These are phyloP conservation scores for Aspergillus campestris DNA, from an alignment of 495 filamentous ascomycete species.

Conservation along the genomic window DNA sequence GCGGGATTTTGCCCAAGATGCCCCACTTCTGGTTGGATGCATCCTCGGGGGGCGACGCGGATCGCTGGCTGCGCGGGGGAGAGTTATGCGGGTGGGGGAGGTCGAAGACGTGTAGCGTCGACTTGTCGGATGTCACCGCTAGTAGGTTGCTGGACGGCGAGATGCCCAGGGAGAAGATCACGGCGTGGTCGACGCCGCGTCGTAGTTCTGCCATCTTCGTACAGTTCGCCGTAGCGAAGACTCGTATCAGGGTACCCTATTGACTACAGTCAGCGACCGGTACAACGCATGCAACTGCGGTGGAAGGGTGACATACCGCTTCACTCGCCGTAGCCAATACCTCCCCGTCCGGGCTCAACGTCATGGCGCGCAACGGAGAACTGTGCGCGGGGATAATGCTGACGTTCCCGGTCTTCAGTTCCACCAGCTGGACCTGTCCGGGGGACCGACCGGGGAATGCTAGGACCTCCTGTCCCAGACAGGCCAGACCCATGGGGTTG, in stretches of 20 bases:
- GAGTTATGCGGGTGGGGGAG: conserved; percentile 39
- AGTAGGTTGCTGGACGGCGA: conserved; percentile 69
- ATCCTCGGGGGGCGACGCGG: conserved; percentile 31
- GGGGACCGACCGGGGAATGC: conserved; percentile 76
- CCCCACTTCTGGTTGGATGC: conserved; percentile 66
- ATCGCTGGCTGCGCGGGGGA: conserved; percentile 26
- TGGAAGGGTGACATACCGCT: conserved; percentile 41
- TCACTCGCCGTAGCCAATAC: conserved; percentile 87
- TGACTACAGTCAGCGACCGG: conserved; percentile 3
- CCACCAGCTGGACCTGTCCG: conserved; percentile 89
- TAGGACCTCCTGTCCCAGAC: conserved; percentile 60
- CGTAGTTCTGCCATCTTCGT: conserved; percentile 75
- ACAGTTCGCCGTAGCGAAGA: conserved; percentile 70
- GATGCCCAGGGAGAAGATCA: conserved; percentile 79
- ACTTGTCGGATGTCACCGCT: conserved; percentile 95
- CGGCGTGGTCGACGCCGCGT: conserved; percentile 79
- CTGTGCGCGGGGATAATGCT: conserved; percentile 92
- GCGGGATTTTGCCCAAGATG: conserved; percentile 64
- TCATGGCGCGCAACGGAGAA: conserved; percentile 67
- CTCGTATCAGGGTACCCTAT: conserved; percentile 78
- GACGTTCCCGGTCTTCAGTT: conserved; percentile 71
- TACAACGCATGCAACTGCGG: not conserved
- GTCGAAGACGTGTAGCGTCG: conserved; percentile 89
- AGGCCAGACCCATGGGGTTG: conserved; percentile 77
- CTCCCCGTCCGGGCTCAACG: conserved; percentile 71